These are phyloP conservation scores for Ustilago crameri DNA, from an alignment of 1,284 basidiomycete species.

Conservation along the genomic window DNA sequence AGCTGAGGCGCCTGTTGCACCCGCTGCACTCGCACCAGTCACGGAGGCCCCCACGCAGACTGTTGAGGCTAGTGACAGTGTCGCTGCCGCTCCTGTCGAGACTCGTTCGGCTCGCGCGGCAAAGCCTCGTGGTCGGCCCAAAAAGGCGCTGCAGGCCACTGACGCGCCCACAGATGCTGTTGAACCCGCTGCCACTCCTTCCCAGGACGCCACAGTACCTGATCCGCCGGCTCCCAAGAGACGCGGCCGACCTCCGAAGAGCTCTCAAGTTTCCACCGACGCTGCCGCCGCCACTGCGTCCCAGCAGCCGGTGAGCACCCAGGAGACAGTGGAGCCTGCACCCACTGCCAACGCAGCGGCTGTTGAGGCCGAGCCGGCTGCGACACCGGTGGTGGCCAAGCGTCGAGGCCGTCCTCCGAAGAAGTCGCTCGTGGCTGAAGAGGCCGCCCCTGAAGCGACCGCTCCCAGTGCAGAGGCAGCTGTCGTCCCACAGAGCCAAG, in stretches of 20 bases:
- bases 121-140: slow-evolving; percentile 15
- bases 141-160: slow-evolving; percentile 8
- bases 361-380: neutral
- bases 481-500: neutral
- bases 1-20: neutral
- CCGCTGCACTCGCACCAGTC: neutral
- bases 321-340: neutral
- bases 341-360: neutral
- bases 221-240: slow-evolving; percentile 1
- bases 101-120: neutral
- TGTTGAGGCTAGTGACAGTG: no score
- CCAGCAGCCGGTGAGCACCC: neutral
- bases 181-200: neutral
- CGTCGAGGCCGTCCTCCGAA: neutral
- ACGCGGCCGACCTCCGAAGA: neutral
- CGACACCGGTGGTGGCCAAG: neutral
- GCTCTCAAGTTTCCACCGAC: neutral
- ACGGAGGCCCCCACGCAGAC: no score
- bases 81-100: no score
- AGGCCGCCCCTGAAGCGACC: neutral
- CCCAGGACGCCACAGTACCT: neutral
- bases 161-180: neutral
- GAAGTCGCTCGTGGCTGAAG: neutral
- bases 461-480: neutral
- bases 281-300: neutral